Base-by-base conservation (phyloP, 257 asterid species). In the Nicotiana paniculata region DNA sequence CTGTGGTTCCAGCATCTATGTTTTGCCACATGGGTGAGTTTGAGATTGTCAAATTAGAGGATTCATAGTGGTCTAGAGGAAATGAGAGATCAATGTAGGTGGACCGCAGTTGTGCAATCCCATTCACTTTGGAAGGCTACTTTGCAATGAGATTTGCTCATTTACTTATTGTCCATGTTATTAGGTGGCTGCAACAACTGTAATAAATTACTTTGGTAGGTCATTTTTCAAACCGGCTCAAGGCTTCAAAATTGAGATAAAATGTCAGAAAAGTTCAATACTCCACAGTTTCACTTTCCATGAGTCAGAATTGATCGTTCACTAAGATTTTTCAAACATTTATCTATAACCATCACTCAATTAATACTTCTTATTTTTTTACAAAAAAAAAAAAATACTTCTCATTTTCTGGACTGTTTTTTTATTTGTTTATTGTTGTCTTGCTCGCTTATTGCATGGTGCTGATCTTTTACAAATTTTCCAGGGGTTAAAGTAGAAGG, bases 401-500 rank as follows among this genome's bases (percentile, higher is more conserved):
- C 35, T 70, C 78, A 51, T 48, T 48, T 51, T 75, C 46, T 15
- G 17, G 80, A 28, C 63, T 28, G 17, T 51, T 51, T 12, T 24
- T 72, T 43, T 70, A 43, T 63, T 46, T 18, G 39, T 80, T 80
- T 63, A 55, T 79, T 79, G 39, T 18, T 46, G 59, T 24, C 77
- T 43, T 48, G 46, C 69, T 28, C 51, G 51, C 83, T 21, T 17
- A 81, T 82, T 79, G 37, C 82, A 66, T 85, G 84, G 83, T 82
- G 48, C 62, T 88, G 83, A 86, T 85, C 63, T 57, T 67, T 77
- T 58, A 66, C 53, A 85, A 66, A 43, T 87, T 59, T 87, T 87
- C 77, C 86, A 96, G 99, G 98, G 82, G 87, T 93, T 72, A 92
- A 88, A 87, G 91, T 90, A 57, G 99, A 96, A 89, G 99, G 99